Percentiles rank a stretch among this genome's conserved stretches.
These are phyloP conservation scores for Pholiota adiposa DNA, from an alignment of 1,284 basidiomycete species.

Conservation along the genomic window DNA sequence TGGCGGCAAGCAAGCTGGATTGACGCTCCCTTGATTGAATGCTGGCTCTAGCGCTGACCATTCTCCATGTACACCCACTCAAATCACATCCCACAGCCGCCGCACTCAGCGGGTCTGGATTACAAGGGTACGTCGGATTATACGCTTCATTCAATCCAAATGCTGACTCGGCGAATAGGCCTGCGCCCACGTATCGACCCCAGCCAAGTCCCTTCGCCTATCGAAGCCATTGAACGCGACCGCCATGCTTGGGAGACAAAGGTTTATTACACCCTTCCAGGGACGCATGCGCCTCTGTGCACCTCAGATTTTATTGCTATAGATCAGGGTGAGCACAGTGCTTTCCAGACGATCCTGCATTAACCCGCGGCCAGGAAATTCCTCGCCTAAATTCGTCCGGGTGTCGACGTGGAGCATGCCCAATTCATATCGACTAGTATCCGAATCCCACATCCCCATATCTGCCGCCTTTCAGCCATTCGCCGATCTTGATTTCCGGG, in stretches of 20 bases:
- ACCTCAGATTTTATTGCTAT: conserved; percentile 89
- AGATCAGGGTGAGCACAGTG: conserved; percentile 77
- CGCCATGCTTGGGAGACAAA: conserved; percentile 83
- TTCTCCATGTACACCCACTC: conserved; percentile 44
- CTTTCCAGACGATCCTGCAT: background rate
- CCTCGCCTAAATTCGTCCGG: conserved; percentile 84
- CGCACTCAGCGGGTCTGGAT: conserved; percentile 77
- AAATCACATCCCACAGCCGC: conserved; percentile 77
- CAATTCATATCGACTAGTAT: conserved; percentile 78
- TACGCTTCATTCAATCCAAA: conserved; percentile 20
- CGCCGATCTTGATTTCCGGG: conserved; percentile 80
- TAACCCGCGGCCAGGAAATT: conserved; percentile 55
- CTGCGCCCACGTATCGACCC: conserved; percentile 88
- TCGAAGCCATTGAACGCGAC: conserved; percentile 85
- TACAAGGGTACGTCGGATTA: conserved; percentile 52
- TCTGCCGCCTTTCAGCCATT: conserved; percentile 92
- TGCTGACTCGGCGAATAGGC: conserved; percentile 47
- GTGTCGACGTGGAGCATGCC: conserved; percentile 92
- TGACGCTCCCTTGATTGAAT: background rate
- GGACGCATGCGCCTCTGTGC: conserved; percentile 79
- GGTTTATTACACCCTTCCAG: conserved; percentile 78
- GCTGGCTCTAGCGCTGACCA: no score
- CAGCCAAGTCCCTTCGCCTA: conserved; percentile 90
- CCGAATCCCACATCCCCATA: conserved; percentile 85
- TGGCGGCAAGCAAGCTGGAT: conserved; percentile 10